Evolutionary conservation across 176 grass and related monocot genomes (phyloP).

Genomic region (Juncus effusus): DNA sequence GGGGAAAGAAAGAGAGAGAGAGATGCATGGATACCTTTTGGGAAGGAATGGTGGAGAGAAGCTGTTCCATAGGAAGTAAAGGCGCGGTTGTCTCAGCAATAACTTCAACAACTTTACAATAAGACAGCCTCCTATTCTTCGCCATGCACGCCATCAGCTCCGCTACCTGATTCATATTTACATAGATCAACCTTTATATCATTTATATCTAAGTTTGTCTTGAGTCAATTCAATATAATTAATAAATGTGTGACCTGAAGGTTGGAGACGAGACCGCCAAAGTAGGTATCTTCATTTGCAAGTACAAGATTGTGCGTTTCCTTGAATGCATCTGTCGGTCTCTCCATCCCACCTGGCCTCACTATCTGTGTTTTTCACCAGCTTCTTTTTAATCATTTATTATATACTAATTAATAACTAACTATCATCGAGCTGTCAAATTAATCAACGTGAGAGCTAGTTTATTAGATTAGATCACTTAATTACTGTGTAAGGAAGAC

Average conservation of each 20-base stretch:
- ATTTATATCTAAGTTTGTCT: neutral
- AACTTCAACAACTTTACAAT: slow-evolving; percentile 73
- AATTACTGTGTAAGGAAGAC: slow-evolving; percentile 75
- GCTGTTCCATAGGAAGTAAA: slow-evolving; percentile 59
- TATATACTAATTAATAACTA: too few relatives aligned
- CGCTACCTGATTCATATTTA: slow-evolving; percentile 41
- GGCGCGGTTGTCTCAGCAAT: slow-evolving; percentile 82
- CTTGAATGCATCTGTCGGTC: slow-evolving; percentile 87
- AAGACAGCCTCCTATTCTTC: slow-evolving; percentile 48
- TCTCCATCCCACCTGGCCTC: slow-evolving; percentile 89
- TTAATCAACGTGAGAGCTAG: neutral
- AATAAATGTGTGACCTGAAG: slow-evolving; percentile 49
- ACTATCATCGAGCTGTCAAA: neutral
- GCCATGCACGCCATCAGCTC: slow-evolving; percentile 77
- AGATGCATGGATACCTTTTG: slow-evolving; percentile 34
- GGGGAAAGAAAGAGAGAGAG: slow-evolving; percentile 1
- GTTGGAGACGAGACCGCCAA: slow-evolving; percentile 81
- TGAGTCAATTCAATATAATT: neutral
- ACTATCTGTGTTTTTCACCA: slow-evolving; percentile 48
- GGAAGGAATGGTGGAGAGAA: slow-evolving; percentile 57
- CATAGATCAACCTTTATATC: neutral
- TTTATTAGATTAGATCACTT: neutral
- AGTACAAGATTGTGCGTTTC: slow-evolving; percentile 92
- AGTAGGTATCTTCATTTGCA: slow-evolving; percentile 66
- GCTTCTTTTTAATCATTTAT: slow-evolving; percentile 5